These are phyloP conservation scores for Ustanciosporium gigantosporum DNA, from an alignment of 1,284 basidiomycete genomes.

Conservation along the genomic window DNA sequence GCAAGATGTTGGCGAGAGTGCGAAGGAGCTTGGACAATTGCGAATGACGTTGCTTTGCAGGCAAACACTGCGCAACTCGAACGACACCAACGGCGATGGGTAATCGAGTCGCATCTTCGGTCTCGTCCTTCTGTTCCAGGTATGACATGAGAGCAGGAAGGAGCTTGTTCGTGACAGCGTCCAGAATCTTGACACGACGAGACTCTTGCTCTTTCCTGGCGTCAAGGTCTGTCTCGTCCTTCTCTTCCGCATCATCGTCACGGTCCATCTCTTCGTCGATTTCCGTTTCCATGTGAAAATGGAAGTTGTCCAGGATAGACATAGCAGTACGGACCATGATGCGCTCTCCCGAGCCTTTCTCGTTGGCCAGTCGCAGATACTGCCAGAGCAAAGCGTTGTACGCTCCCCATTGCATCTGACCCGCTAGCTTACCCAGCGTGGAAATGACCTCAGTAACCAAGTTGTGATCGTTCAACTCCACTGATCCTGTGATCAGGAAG, in stretches of 20 bases:
- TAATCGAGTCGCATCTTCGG: constrained; percentile 70
- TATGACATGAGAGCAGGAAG: constrained; percentile 56
- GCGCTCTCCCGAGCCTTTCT: constrained; percentile 76
- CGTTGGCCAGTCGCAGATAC: constrained; percentile 76
- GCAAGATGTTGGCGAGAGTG: constrained; percentile 81
- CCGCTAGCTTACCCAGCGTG: constrained; percentile 62
- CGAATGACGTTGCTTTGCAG: constrained; percentile 64
- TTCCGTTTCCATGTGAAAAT: constrained; percentile 67
- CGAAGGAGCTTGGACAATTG: constrained; percentile 82
- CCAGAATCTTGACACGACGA: constrained; percentile 67
- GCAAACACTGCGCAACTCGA: constrained; percentile 80
- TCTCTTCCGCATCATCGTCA: constrained; percentile 15
- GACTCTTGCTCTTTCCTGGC: constrained; percentile 13
- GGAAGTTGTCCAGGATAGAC: constrained; percentile 85
- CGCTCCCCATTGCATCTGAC: constrained; percentile 71
- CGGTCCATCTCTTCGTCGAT: constrained; percentile 64
- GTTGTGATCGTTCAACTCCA: constrained; percentile 79
- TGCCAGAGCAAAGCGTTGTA: constrained; percentile 82
- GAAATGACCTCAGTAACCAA: constrained; percentile 86
- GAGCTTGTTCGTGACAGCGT: constrained; percentile 70
- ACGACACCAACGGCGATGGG: constrained; percentile 87
- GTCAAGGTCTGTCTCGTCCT: neutral
- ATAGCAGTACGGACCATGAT: constrained; percentile 86
- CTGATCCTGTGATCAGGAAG: constrained; percentile 67
- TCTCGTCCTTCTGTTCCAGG: constrained; percentile 72